Base-by-base conservation (phyloP, 441 rosid genomes). In the Pelargonium cotyledonis region DNA sequence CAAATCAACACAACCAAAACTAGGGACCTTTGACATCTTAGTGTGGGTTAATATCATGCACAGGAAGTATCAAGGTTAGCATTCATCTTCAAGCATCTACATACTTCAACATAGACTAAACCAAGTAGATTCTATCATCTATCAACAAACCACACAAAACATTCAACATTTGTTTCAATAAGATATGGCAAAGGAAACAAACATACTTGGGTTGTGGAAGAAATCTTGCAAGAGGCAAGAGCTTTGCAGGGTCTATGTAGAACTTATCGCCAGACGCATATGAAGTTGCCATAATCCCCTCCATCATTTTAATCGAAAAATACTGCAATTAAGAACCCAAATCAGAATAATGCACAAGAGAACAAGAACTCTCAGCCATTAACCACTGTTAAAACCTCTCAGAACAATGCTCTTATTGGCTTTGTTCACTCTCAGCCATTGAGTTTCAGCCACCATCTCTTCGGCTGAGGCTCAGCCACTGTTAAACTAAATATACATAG, bases 201-300 rank as follows among this genome's bases (percentile, higher is more conserved):
- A 77, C 92, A 68, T 86, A 94, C 98, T 94, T 94, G 21, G 97
- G 98, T 76, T 87, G 98, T 8, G 95, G 70, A 81, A 94, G 89
- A 81, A 94, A 91, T 78, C 81, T 86, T 41, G 93, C 81, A 53
- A 94, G 87, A 51, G 96, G 97, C 81, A 89, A 80, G 63, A 94
- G 97, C 82, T 87, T 91, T 51, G 21, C 62, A 0, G 99, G 97
- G 70, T 91, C 91, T 44, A 94, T 91, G 79, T 40, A 94, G 81
- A 94, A 94, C 85, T 88, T 94, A 67, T 91, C 97, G 8, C 99
- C 97, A 0, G 67, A 44, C 0, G 79, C 2, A 68, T 88, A 91
- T 9, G 97, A 89, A 72, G 94, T 88, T 1, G 99, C 96, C 63
- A 91, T 90, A 68, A 94, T 89, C 65, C 99, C 99, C 83, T 86